Percentiles rank a stretch among this genome's conserved stretches.
These are phyloP conservation scores for Xylaria sp. DNA, from an alignment of 2,329 filamentous ascomycete species.

Conservation along the genomic window DNA sequence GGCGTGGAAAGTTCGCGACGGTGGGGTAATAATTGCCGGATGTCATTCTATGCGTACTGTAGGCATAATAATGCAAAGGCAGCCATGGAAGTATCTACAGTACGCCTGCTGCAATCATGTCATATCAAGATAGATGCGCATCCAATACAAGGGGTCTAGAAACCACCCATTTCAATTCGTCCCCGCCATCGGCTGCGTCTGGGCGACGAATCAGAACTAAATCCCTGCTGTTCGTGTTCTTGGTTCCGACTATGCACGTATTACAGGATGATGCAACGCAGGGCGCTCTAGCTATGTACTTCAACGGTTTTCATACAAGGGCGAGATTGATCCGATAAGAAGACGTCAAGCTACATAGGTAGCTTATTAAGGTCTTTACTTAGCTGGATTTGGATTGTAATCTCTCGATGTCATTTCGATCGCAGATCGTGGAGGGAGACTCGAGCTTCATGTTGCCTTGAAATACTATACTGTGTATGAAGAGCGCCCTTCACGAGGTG, in stretches of 20 bases:
- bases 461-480: too few relatives aligned
- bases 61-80: too few relatives aligned
- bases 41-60: too few relatives aligned
- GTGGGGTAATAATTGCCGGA: not conserved
- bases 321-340: not conserved
- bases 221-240: not conserved
- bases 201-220: not conserved
- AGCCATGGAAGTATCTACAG: not conserved
- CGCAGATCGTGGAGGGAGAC: not conserved
- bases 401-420: not conserved
- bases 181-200: not conserved
- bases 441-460: not conserved
- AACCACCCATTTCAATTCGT: not conserved
- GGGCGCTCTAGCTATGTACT: not conserved
- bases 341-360: not conserved
- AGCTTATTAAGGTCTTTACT: not conserved
- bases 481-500: too few relatives aligned
- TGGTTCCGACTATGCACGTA: conserved; percentile 1
- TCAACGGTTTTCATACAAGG: not conserved
- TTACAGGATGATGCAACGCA: not conserved
- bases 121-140: not conserved
- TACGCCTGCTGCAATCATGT: not conserved
- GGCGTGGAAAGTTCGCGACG: not conserved
- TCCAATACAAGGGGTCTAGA: not conserved
- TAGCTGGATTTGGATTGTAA: not conserved